Percentiles rank a stretch among this genome's conserved stretches.
phyloP scores from a whole-genome alignment of 768 basidiomycete species.

The Cystobasidium tubakii region DNA sequence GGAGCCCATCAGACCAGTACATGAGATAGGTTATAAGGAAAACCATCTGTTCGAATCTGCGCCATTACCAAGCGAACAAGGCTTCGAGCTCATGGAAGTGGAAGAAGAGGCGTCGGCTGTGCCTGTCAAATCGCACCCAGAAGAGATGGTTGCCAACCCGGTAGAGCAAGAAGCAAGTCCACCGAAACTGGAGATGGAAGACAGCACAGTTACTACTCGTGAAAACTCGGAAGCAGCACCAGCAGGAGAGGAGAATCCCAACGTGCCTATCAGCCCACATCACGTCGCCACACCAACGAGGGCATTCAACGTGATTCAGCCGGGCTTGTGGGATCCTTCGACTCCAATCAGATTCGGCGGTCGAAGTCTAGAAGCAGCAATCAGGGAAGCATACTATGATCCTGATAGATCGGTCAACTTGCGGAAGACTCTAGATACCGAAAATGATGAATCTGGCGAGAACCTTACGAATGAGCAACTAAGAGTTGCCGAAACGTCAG shows the following conservation, averaged over 20 bases:
- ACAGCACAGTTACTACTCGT: not conserved
- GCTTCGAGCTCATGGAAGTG: not conserved
- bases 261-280: not conserved
- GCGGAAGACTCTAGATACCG: not conserved
- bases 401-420: conserved; percentile 11
- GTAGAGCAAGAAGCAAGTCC: not conserved
- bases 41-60: not conserved
- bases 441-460: not conserved
- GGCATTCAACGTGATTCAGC: conserved; percentile 17
- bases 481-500: no score
- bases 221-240: not conserved
- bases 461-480: no score
- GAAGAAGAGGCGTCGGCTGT: not conserved
- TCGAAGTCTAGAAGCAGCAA: conserved; percentile 20
- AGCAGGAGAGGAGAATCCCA: not conserved
- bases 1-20: not conserved
- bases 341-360: conserved; percentile 33
- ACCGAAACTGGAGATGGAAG: not conserved
- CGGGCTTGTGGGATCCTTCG: conserved; percentile 24
- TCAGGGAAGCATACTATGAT: conserved; percentile 27
- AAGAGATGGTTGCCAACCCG: no score
- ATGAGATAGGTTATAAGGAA: not conserved
- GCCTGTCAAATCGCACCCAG: no score
- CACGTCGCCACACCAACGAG: conserved; percentile 8
- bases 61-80: not conserved